Evolutionary conservation across 2,329 filamentous ascomycete species (phyloP).

Genomic region (Diaporthe australafricana): DNA sequence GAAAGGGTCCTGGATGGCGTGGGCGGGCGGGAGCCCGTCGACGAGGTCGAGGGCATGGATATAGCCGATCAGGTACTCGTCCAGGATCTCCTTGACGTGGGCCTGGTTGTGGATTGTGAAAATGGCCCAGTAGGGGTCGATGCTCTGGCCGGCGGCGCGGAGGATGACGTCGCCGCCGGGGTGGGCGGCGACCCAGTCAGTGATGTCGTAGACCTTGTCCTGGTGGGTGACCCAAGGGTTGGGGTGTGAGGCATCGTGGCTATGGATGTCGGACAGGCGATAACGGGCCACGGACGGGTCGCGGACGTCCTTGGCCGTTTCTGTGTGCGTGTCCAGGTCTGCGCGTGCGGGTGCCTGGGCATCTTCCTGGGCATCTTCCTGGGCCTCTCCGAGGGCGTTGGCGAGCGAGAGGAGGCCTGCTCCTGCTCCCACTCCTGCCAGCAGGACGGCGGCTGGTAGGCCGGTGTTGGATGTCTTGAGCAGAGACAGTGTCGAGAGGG

Average conservation of each 20-base stretch:
- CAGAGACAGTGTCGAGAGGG: constrained; percentile 14
- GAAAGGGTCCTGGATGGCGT: constrained; percentile 71
- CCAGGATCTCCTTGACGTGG: constrained; percentile 73
- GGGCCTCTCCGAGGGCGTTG: constrained; percentile 37
- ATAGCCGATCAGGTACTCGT: constrained; percentile 73
- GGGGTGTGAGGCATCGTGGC: constrained; percentile 63
- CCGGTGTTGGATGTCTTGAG: constrained; percentile 9
- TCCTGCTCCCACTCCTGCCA: constrained; percentile 40
- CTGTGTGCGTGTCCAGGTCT: too few species aligned
- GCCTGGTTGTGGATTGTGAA: constrained; percentile 76
- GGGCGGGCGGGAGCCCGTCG: constrained; percentile 64
- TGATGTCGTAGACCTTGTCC: constrained; percentile 77
- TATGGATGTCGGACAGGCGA: constrained; percentile 62
- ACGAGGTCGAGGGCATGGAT: constrained; percentile 69
- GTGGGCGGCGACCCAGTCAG: constrained; percentile 74
- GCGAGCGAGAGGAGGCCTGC: constrained; percentile 41
- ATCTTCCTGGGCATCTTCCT: too few species aligned
- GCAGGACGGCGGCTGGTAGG: constrained; percentile 33
- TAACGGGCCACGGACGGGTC: constrained; percentile 60
- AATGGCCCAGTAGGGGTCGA: constrained; percentile 78
- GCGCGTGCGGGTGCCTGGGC: too few species aligned
- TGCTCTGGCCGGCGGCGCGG: constrained; percentile 71
- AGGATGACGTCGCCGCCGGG: constrained; percentile 77
- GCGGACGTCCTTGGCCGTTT: constrained; percentile 42
- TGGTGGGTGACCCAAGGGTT: constrained; percentile 73